Evolutionary conservation across 805 yeast genomes (phyloP).

Genomic region (Kodamaea kaohsiungensis): DNA sequence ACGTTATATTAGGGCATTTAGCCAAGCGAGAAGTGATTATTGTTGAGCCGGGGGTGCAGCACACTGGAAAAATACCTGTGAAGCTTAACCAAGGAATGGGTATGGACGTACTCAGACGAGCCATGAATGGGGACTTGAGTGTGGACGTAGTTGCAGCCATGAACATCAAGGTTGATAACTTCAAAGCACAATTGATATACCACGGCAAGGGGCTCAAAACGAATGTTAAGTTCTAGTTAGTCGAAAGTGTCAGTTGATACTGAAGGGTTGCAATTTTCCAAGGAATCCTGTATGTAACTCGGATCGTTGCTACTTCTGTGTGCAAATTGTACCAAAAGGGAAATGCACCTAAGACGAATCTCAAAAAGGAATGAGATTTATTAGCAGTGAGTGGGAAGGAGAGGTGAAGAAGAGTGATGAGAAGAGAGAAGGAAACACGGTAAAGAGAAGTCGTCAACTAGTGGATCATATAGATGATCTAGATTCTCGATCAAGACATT

Average conservation of each 20-base stretch:
- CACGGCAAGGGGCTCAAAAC: conserved; percentile 42
- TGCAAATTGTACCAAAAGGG: neutral
- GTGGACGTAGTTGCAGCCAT: conserved; percentile 50
- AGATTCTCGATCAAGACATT: too few relatives aligned
- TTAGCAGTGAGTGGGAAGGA: neutral
- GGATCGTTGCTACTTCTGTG: neutral
- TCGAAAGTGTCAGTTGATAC: neutral
- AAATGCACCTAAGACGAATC: too few relatives aligned
- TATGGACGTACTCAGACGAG: conserved; percentile 49
- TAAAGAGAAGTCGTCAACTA: too few relatives aligned
- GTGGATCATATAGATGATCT: too few relatives aligned
- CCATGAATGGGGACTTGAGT: conserved; percentile 50
- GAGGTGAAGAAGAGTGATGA: neutral
- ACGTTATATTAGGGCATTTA: conserved; percentile 46
- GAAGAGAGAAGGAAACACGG: neutral
- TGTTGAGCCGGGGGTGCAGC: conserved; percentile 54
- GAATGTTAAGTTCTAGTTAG: conserved; percentile 1
- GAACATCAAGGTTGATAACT: conserved; percentile 39
- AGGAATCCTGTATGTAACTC: neutral
- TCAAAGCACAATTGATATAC: conserved; percentile 44
- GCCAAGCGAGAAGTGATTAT: conserved; percentile 39
- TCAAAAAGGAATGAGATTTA: neutral
- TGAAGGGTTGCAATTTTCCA: neutral
- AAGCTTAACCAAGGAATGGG: conserved; percentile 47
- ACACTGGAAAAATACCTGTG: conserved; percentile 52